These are phyloP conservation scores for Talaromyces thailandensis DNA, from an alignment of 495 filamentous ascomycete genomes.

Conservation along the genomic window DNA sequence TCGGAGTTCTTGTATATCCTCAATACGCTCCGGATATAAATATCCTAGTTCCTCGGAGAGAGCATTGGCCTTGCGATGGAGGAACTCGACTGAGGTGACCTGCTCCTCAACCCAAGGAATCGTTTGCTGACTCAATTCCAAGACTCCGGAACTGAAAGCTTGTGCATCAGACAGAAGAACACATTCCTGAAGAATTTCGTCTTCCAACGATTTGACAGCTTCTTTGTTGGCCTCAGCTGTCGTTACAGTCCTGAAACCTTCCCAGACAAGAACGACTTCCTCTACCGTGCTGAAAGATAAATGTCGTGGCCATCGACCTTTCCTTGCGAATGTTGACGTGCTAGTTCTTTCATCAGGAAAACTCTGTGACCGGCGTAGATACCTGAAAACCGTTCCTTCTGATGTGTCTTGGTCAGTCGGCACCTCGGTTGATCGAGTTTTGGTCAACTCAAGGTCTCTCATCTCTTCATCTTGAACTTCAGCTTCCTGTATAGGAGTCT, in stretches of 20 bases:
- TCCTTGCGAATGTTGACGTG: conserved; percentile 29
- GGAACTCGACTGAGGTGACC: conserved; percentile 49
- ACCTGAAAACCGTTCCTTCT: conserved; percentile 21
- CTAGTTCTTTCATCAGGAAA: conserved; percentile 21
- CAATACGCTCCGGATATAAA: conserved; percentile 57
- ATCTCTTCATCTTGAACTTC: conserved; percentile 16
- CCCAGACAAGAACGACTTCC: conserved; percentile 72
- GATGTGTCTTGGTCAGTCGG: conserved; percentile 20
- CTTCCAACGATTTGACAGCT: conserved; percentile 22
- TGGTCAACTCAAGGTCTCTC: conserved; percentile 23
- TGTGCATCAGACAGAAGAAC: conserved; percentile 50
- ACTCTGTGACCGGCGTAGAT: conserved; percentile 38
- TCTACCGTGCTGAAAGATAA: conserved; percentile 87
- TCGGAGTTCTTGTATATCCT: conserved; percentile 54
- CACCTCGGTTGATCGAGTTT: conserved; percentile 27
- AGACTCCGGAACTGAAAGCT: conserved; percentile 46
- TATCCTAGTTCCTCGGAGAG: conserved; percentile 59
- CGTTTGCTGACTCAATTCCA: conserved; percentile 35
- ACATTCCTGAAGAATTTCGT: conserved; percentile 37
- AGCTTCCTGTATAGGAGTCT: not conserved
- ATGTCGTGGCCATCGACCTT: conserved; percentile 64
- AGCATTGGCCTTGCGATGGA: conserved; percentile 50
- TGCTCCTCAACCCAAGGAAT: conserved; percentile 60
- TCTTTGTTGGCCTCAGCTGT: conserved; percentile 20
- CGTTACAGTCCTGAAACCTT: conserved; percentile 31